Percentiles rank a stretch among this genome's conserved stretches.
These are phyloP conservation scores for Cercis canadensis DNA, from an alignment of 306 rosid species.

Conservation along the genomic window DNA sequence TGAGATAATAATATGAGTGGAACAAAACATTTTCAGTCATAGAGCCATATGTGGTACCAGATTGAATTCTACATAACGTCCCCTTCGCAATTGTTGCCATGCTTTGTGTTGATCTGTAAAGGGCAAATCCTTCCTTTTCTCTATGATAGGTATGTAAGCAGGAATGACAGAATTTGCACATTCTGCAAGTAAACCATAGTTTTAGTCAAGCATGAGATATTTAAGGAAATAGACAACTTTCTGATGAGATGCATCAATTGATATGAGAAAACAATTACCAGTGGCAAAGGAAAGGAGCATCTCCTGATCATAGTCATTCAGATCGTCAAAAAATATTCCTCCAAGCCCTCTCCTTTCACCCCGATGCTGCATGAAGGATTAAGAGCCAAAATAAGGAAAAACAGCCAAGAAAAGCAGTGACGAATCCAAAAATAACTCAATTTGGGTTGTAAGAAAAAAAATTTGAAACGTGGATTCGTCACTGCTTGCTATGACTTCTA, in stretches of 20 bases:
- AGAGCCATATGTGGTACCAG: conserved; percentile 58
- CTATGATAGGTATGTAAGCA: conserved; percentile 90
- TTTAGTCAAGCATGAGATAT: conserved; percentile 30
- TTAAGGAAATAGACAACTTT: conserved; percentile 17
- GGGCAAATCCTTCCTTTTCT: conserved; percentile 82
- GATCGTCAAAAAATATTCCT: conserved; percentile 95
- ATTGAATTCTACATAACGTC: conserved; percentile 94
- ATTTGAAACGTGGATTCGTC: too few species aligned
- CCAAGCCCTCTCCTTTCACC: conserved; percentile 96
- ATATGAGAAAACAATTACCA: conserved; percentile 58
- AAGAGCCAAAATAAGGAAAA: conserved; percentile 29
- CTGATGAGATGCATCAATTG: conserved; percentile 13
- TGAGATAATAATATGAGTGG: background rate
- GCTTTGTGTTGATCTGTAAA: conserved; percentile 83
- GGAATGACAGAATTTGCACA: conserved; percentile 95
- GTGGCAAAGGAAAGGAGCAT: conserved; percentile 97
- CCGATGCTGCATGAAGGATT: conserved; percentile 75
- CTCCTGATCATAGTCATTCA: conserved; percentile 95
- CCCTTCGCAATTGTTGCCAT: conserved; percentile 97
- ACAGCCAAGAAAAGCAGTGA: conserved; percentile 24
- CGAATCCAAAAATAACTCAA: background rate
- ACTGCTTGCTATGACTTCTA: too few species aligned
- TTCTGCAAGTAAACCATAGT: conserved; percentile 54
- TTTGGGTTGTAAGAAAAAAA: too few species aligned
- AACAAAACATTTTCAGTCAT: background rate